Evolutionary conservation across 495 filamentous ascomycete genomes (phyloP).

Genomic region (Pseudoneurospora amorphoporcata): DNA sequence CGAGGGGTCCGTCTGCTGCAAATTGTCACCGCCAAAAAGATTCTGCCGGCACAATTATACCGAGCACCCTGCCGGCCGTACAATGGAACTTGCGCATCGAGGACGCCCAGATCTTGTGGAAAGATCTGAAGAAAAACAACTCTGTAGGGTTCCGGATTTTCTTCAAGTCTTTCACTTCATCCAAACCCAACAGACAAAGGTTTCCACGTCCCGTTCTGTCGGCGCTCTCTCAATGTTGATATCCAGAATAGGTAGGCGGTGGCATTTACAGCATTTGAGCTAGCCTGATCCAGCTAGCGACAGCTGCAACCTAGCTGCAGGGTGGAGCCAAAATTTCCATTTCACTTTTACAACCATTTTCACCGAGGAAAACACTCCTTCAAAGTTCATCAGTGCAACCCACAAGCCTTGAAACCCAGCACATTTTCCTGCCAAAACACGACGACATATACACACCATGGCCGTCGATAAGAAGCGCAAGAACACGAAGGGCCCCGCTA

Average conservation of each 20-base stretch:
- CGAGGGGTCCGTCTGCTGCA: background rate
- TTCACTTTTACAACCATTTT: background rate
- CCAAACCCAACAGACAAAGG: background rate
- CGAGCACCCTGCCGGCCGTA: background rate
- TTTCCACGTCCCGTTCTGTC: background rate
- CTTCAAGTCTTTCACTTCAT: background rate
- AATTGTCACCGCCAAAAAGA: background rate
- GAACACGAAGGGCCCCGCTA: slow-evolving; percentile 18
- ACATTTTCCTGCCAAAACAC: background rate
- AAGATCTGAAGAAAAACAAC: background rate
- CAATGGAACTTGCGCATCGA: background rate
- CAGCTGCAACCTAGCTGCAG: background rate
- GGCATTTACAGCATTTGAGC: background rate
- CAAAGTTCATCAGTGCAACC: background rate
- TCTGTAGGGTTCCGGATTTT: background rate
- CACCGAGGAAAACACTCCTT: background rate
- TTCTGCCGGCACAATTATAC: background rate
- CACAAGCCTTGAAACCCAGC: background rate
- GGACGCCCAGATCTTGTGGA: background rate
- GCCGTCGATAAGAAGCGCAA: slow-evolving; percentile 36
- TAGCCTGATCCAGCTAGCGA: background rate
- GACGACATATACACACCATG: slow-evolving; percentile 14
- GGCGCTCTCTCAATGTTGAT: background rate
- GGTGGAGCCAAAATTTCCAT: slow-evolving; percentile 18
- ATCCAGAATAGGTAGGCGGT: background rate